These are phyloP conservation scores for Petunia hybrid DNA, from an alignment of 305 asterid genomes.

Conservation along the genomic window DNA sequence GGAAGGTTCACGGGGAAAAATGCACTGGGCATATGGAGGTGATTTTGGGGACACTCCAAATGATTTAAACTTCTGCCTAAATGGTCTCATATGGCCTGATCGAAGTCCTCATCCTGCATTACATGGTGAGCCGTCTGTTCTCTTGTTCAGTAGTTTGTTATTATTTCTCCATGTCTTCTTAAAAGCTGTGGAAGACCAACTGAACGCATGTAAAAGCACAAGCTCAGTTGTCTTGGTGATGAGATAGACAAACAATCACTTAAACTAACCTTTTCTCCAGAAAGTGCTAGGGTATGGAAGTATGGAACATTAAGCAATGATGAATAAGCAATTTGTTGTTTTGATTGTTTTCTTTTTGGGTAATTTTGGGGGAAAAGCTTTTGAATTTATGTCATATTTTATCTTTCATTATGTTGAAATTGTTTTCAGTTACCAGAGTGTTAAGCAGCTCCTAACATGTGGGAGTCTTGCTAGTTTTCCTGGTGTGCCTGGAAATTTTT, in stretches of 20 bases:
- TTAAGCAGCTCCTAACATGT: not conserved
- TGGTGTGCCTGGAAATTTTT: conserved; percentile 13
- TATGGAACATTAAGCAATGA: not conserved
- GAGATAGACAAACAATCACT: not conserved
- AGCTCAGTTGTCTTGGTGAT: no score
- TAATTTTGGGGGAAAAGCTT: conserved; percentile 14
- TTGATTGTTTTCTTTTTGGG: not conserved
- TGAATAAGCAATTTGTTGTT: conserved; percentile 4
- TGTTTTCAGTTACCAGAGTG: conserved; percentile 7
- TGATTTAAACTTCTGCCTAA: conserved; percentile 91
- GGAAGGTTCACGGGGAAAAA: conserved; percentile 71
- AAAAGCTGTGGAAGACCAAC: not conserved
- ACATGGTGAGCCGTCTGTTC: conserved; percentile 56
- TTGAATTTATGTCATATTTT: not conserved
- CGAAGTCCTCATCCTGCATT: conserved; percentile 97
- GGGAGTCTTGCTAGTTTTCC: conserved; percentile 20
- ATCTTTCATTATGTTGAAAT: conserved; percentile 8
- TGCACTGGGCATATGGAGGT: conserved; percentile 98
- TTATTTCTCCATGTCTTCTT: conserved; percentile 25
- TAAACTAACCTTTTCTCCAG: not conserved
- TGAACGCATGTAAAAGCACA: no score
- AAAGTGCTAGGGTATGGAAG: not conserved
- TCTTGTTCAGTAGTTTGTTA: conserved; percentile 28
- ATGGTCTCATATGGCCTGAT: conserved; percentile 92
- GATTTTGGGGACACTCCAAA: conserved; percentile 94